Evolutionary conservation across 352 stramenopile species (phyloP).

Genomic region (Thalassiosira hispida): DNA sequence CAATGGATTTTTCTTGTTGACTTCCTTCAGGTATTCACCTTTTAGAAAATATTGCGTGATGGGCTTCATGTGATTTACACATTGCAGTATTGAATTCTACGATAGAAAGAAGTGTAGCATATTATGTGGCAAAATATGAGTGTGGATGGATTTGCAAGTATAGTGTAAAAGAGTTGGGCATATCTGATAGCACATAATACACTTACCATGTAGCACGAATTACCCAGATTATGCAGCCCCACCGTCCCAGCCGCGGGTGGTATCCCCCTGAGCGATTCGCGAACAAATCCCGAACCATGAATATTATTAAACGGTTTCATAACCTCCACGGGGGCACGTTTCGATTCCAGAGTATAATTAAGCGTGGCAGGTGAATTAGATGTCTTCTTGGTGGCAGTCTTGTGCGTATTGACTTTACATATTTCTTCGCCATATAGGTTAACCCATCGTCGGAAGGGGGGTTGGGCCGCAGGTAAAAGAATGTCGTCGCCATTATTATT

Average conservation of each 20-base stretch:
- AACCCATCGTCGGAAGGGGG: constrained; percentile 78
- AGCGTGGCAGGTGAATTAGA: constrained; percentile 56
- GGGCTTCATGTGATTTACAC: constrained; percentile 91
- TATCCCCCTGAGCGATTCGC: constrained; percentile 77
- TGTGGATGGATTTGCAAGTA: too few relatives aligned
- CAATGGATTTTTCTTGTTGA: constrained; percentile 96
- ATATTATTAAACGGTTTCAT: constrained; percentile 79
- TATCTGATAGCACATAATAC: too few relatives aligned
- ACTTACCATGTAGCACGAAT: constrained; percentile 65
- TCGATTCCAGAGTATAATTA: constrained; percentile 70
- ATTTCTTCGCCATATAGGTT: constrained; percentile 85
- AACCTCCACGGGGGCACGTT: constrained; percentile 67
- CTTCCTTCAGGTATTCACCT: constrained; percentile 89
- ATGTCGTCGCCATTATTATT: constrained; percentile 11
- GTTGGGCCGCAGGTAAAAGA: constrained; percentile 39
- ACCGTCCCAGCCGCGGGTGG: constrained; percentile 80
- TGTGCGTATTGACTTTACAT: constrained; percentile 80
- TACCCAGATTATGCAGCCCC: constrained; percentile 88
- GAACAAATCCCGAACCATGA: constrained; percentile 77
- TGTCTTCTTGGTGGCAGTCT: constrained; percentile 50
- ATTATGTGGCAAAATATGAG: not conserved
- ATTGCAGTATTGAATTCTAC: constrained; percentile 90
- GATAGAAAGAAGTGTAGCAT: too few relatives aligned
- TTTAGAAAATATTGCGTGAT: constrained; percentile 95
- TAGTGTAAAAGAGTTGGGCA: too few relatives aligned